phyloP scores from a whole-genome alignment of 352 stramenopile genomes.

The Phytophthora pisi region DNA sequence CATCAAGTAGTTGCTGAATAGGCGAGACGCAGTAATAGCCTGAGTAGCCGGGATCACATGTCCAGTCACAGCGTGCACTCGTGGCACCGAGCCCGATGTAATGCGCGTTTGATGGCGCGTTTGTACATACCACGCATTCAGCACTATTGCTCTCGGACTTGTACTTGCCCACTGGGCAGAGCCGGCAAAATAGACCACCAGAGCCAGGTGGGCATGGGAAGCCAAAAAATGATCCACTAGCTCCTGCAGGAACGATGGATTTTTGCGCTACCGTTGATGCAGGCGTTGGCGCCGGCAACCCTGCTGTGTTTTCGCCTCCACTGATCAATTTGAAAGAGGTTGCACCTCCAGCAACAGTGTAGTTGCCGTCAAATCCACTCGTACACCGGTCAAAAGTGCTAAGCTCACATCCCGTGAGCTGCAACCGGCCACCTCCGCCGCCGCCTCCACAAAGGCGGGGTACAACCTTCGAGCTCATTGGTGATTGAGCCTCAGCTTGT shows the following conservation, averaged over 20 bases:
- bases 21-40: conserved; percentile 75
- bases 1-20: conserved; percentile 76
- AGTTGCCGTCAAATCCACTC: conserved; percentile 75
- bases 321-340: conserved; percentile 40
- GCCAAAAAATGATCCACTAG: conserved; percentile 74
- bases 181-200: conserved; percentile 72
- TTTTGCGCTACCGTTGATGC: conserved; percentile 24
- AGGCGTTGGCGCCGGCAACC: conserved; percentile 22
- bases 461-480: conserved; percentile 29
- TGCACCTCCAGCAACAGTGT: conserved; percentile 70
- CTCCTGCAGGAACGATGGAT: conserved; percentile 39
- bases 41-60: conserved; percentile 80
- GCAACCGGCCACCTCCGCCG: conserved; percentile 69
- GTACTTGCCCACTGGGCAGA: conserved; percentile 65
- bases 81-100: conserved; percentile 57
- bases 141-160: conserved; percentile 84
- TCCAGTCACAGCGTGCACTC: conserved; percentile 66
- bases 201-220: conserved; percentile 82
- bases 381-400: conserved; percentile 74
- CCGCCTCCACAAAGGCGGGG: conserved; percentile 66
- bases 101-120: conserved; percentile 72
- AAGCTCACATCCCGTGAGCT: conserved; percentile 71
- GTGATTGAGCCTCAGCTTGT: conserved; percentile 30
- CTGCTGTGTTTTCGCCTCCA: conserved; percentile 16
- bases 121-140: conserved; percentile 65